Conservation (phyloP, 768 basidiomycete species). For the Porphyrellus cyaneotinctus region DNA sequence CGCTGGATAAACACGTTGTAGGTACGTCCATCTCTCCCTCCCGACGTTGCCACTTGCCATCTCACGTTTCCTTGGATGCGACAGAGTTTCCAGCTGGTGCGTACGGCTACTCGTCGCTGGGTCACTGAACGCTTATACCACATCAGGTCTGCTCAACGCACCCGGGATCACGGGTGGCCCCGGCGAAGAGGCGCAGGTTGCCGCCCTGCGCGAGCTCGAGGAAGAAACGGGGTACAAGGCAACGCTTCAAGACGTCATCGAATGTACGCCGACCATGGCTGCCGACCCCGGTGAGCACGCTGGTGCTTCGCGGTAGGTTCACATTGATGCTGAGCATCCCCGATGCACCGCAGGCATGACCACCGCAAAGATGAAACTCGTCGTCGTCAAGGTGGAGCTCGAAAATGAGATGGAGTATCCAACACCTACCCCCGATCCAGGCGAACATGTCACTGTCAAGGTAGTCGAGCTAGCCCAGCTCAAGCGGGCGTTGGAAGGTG, state of each 20-base stretch:
- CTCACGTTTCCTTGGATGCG: not conserved
- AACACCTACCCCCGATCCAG: constrained; percentile 72
- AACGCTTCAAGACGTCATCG: constrained; percentile 46
- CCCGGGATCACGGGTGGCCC: constrained; percentile 26
- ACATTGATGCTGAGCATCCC: no score
- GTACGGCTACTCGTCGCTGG: constrained; percentile 10
- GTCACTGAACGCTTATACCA: no score
- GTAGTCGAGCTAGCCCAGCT: constrained; percentile 69
- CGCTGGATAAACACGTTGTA: constrained; percentile 70
- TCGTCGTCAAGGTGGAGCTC: constrained; percentile 65
- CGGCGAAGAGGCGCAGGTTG: constrained; percentile 67
- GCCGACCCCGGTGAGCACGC: constrained; percentile 61
- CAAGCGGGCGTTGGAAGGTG: constrained; percentile 62
- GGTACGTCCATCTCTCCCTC: constrained; percentile 38
- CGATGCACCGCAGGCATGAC: constrained; percentile 84
- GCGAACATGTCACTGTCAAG: constrained; percentile 76
- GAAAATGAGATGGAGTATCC: constrained; percentile 66
- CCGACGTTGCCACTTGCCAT: not conserved
- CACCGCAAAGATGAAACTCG: constrained; percentile 88
- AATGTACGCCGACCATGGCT: constrained; percentile 59
- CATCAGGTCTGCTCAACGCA: constrained; percentile 75
- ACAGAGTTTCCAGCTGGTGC: constrained; percentile 58
- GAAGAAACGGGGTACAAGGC: constrained; percentile 92
- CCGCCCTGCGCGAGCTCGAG: constrained; percentile 83
- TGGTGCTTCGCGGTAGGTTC: not conserved